Conservation (phyloP, 2,329 filamentous ascomycete genomes). For the Fusarium mexicanum region DNA sequence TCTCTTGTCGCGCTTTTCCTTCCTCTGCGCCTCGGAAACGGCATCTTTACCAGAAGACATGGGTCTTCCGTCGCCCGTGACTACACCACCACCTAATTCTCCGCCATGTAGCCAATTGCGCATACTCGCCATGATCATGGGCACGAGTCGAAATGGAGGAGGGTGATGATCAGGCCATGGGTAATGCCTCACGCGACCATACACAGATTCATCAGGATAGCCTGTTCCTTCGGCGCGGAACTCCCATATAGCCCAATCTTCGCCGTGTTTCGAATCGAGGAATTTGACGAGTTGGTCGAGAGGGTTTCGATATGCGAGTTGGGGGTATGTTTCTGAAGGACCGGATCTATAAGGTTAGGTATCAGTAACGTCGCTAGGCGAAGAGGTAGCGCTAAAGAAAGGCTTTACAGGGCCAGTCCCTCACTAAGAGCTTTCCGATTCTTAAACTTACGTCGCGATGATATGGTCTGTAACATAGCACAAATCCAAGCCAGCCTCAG, state of each 20-base stretch:
- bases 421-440: too few species aligned
- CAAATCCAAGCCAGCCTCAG: constrained; percentile 89
- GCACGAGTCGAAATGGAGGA: constrained; percentile 89
- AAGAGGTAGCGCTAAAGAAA: too few species aligned
- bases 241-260: constrained; percentile 96
- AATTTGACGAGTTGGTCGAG: constrained; percentile 87
- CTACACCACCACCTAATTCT: constrained; percentile 47
- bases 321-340: constrained; percentile 87
- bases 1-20: constrained; percentile 55
- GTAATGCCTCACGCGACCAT: constrained; percentile 86
- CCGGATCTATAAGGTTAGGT: too few species aligned
- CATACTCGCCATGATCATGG: constrained; percentile 92
- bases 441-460: constrained; percentile 68
- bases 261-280: constrained; percentile 83
- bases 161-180: constrained; percentile 98
- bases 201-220: constrained; percentile 90
- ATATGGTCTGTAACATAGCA: constrained; percentile 93
- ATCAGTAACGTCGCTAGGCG: too few species aligned
- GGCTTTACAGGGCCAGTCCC: too few species aligned
- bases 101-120: constrained; percentile 79
- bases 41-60: constrained; percentile 20
- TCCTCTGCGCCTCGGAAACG: constrained; percentile 44
- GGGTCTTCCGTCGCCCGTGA: constrained; percentile 24
- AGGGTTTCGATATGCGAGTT: constrained; percentile 93
- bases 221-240: constrained; percentile 96